These are phyloP conservation scores for Tieghemostelium lacteum DNA, from an alignment of 78 protist genomes.

Conservation along the genomic window DNA sequence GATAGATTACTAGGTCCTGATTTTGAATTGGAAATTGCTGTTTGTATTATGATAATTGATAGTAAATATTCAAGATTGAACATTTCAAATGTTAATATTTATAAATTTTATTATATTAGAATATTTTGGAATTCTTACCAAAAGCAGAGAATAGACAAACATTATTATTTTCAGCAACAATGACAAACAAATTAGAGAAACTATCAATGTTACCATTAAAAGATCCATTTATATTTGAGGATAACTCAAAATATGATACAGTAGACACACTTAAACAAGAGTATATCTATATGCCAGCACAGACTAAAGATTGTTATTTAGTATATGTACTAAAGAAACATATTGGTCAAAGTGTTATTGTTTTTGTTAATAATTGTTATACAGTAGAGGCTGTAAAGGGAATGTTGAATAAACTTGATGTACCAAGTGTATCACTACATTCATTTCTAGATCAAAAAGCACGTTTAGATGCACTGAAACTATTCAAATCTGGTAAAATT, in stretches of 20 bases:
- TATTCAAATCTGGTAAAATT: conserved; percentile 52
- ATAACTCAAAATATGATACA: conserved; percentile 83
- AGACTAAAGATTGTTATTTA: conserved; percentile 89
- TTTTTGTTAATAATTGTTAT: conserved; percentile 80
- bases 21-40: conserved; percentile 80
- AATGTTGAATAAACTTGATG: conserved; percentile 62
- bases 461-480: conserved; percentile 31
- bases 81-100: not conserved
- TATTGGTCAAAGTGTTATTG: conserved; percentile 37
- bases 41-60: conserved; percentile 1
- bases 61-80: not conserved
- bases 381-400: conserved; percentile 59
- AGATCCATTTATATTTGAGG: conserved; percentile 57
- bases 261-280: conserved; percentile 89
- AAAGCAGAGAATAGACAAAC: conserved; percentile 66
- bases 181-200: conserved; percentile 84
- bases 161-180: conserved; percentile 95
- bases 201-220: conserved; percentile 14
- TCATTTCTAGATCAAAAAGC: conserved; percentile 34
- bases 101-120: conserved; percentile 4
- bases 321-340: conserved; percentile 61
- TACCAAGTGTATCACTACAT: conserved; percentile 56
- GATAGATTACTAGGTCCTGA: conserved; percentile 90
- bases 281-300: conserved; percentile 94
- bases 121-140: conserved; percentile 72